A percentile compares a stretch with the other conserved stretches of the same genome.
These are phyloP conservation scores for Mangifera indica DNA, from an alignment of 345 rosid genomes.

Conservation along the genomic window DNA sequence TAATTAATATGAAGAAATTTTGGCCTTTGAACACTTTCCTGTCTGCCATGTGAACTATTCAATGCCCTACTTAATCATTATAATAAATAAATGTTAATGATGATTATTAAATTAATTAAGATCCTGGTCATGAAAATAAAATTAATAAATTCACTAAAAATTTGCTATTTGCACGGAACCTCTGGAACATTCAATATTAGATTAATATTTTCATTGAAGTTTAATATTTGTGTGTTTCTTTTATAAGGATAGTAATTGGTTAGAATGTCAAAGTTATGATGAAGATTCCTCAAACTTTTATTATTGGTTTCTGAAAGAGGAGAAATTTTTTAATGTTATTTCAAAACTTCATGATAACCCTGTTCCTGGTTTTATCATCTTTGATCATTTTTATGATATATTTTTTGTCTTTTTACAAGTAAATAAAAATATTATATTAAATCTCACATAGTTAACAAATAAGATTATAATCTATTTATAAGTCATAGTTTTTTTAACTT, in stretches of 20 bases:
- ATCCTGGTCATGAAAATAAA: no score
- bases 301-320: neutral
- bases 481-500: no score
- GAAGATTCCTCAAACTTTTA: neutral
- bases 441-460: no score
- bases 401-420: no score
- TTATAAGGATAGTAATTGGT: neutral
- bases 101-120: neutral
- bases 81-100: no score
- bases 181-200: neutral
- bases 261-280: neutral
- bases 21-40: neutral
- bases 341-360: no score
- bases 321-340: no score
- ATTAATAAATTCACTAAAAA: neutral
- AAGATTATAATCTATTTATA: no score
- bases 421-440: no score
- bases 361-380: no score
- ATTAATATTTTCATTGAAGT: no score
- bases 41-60: neutral
- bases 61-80: neutral
- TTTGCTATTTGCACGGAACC: neutral
- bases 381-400: no score
- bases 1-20: neutral
- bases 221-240: neutral